Conservation (phyloP, 2,329 filamentous ascomycete species). For the Cladosporium sp. region DNA sequence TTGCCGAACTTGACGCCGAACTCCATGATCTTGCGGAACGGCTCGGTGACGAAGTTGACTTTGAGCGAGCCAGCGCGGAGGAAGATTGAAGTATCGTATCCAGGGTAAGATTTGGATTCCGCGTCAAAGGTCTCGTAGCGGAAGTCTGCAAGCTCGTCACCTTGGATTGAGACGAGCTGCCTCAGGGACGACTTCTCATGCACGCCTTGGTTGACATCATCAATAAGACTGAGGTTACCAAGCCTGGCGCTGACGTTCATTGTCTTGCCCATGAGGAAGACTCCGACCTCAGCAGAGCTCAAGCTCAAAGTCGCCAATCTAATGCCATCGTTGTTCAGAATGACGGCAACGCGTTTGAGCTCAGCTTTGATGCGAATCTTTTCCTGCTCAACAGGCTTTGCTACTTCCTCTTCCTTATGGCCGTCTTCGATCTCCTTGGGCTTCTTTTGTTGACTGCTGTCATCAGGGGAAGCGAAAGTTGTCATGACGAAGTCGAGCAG, state of each 20-base stretch:
- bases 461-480: slow-evolving; percentile 61
- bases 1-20: slow-evolving; percentile 98
- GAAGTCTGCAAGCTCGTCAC: slow-evolving; percentile 92
- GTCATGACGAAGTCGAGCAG: slow-evolving; percentile 88
- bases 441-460: slow-evolving; percentile 16
- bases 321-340: slow-evolving; percentile 96
- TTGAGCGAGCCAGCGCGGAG: slow-evolving; percentile 91
- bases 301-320: slow-evolving; percentile 87
- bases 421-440: slow-evolving; percentile 20
- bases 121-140: slow-evolving; percentile 93
- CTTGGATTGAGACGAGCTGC: slow-evolving; percentile 87
- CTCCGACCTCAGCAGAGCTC: slow-evolving; percentile 83
- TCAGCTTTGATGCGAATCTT: slow-evolving; percentile 93
- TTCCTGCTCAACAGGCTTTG: slow-evolving; percentile 45
- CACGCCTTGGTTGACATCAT: slow-evolving; percentile 90
- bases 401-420: slow-evolving; percentile 29
- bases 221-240: slow-evolving; percentile 80
- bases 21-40: slow-evolving; percentile 95
- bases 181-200: slow-evolving; percentile 73
- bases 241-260: slow-evolving; percentile 84
- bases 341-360: slow-evolving; percentile 84
- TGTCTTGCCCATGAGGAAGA: slow-evolving; percentile 77
- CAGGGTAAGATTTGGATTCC: slow-evolving; percentile 71
- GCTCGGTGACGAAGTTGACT: slow-evolving; percentile 93
- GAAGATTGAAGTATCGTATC: slow-evolving; percentile 88